These are phyloP conservation scores for Leccinum subtestaceum DNA, from an alignment of 768 basidiomycete species.

Conservation along the genomic window DNA sequence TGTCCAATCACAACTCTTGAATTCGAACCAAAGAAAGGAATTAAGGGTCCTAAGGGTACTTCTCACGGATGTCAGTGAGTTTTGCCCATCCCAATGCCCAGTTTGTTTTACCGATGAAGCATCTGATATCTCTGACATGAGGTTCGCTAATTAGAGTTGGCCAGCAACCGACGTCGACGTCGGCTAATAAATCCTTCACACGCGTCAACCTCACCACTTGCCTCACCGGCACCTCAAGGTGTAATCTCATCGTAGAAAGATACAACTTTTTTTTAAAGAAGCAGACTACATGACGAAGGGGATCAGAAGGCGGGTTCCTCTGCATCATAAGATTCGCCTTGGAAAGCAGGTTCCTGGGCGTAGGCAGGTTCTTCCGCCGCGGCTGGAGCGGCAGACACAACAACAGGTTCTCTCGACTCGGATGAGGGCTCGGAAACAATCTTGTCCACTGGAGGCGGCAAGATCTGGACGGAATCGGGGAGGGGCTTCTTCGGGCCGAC, in stretches of 20 bases:
- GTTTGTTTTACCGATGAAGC: too few species aligned
- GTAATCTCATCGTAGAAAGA: background rate
- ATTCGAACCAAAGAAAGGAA: too few species aligned
- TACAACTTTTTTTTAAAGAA: constrained; percentile 16
- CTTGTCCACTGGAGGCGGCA: constrained; percentile 90
- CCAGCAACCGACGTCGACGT: too few species aligned
- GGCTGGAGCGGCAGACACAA: constrained; percentile 47
- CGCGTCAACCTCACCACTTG: background rate
- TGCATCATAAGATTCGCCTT: constrained; percentile 39
- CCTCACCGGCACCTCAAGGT: background rate
- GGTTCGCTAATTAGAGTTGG: background rate
- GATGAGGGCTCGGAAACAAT: constrained; percentile 85
- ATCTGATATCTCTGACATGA: background rate
- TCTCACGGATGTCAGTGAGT: too few species aligned
- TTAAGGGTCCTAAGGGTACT: too few species aligned
- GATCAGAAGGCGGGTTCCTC: constrained; percentile 62
- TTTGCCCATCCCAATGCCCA: too few species aligned
- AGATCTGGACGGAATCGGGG: constrained; percentile 89
- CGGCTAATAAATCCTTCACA: too few species aligned
- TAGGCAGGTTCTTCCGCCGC: constrained; percentile 50
- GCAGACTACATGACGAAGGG: constrained; percentile 17
- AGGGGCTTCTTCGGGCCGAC: constrained; percentile 89
- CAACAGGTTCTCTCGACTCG: constrained; percentile 75
- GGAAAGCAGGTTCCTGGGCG: constrained; percentile 34
- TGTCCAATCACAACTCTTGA: too few species aligned